These are phyloP conservation scores for Primulina eburnea DNA, from an alignment of 257 asterid species.

Conservation along the genomic window DNA sequence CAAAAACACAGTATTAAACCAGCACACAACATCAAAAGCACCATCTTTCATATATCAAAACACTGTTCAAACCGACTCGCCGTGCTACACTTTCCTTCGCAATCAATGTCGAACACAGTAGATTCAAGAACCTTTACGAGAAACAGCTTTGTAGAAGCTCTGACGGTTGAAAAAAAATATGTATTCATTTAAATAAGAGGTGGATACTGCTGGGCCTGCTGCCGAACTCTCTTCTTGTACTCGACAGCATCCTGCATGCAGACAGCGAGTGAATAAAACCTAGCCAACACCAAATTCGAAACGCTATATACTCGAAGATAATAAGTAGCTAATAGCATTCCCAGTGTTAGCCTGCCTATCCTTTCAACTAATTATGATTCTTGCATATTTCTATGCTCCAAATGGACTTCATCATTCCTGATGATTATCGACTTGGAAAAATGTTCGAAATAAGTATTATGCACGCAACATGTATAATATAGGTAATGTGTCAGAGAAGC, in stretches of 20 bases:
- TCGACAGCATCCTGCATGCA: slow-evolving; percentile 70
- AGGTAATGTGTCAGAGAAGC: neutral
- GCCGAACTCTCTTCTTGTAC: slow-evolving; percentile 72
- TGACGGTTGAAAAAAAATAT: slow-evolving; percentile 13
- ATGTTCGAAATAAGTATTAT: slow-evolving; percentile 1
- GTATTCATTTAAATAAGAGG: slow-evolving; percentile 40
- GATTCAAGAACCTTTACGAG: neutral
- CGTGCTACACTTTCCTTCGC: neutral
- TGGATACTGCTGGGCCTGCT: slow-evolving; percentile 83
- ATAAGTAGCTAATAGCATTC: neutral
- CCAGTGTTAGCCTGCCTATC: neutral
- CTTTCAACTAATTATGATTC: too few relatives aligned
- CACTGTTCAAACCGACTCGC: neutral
- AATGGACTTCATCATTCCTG: neutral
- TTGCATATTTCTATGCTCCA: neutral
- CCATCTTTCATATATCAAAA: neutral
- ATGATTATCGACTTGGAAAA: neutral
- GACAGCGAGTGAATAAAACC: neutral
- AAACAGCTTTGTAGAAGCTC: slow-evolving; percentile 11
- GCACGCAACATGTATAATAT: neutral
- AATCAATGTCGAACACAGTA: neutral
- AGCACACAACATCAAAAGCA: neutral
- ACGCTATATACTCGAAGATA: neutral
- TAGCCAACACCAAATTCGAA: neutral
- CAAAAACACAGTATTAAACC: neutral